Evolutionary conservation across 371 early-diverging fungal species (phyloP), one percentile per base, ranked within the genome.

Genomic region (Lichtheimia hyalospora): DNA sequence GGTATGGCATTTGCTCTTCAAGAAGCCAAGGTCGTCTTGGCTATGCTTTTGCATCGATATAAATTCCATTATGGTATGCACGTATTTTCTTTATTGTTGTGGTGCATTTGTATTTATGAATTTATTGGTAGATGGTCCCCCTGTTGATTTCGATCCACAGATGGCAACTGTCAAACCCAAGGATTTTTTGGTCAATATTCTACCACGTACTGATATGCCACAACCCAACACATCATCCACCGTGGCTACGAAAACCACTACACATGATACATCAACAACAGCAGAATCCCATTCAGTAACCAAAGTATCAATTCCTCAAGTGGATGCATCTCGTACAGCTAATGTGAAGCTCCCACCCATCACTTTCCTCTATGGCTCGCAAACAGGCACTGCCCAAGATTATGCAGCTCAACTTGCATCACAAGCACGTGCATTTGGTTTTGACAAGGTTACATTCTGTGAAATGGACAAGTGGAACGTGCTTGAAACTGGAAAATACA

Each of bases 371-470:
- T 96, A 89, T 64, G 95, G 95, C 40, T 94, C 95, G 21, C 96
- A 96, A 79, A 95, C 95, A 21, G 96, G 96, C 46, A 94, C 92
- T 16, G 96, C 96, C 16, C 94, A 97, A 73, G 97, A 96, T 66
- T 90, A 88, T 62, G 95, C 96, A 4, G 65, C 63, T 10, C 70
- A 71, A 40, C 54, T 84, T 21, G 64, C 74, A 1, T 56, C 54
- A 5, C 77, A 77, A 62, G 78, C 78, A 21, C 65, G 69, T 10
- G 60, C 54, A 14, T 79, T 83, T 67, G 85, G 84, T 2, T 83
- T 79, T 53, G 60, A 58, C 14, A 60, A 64, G 6, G 58, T 68
- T 5, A 72, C 49, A 0, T 23, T 75, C 8, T 62, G 49, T 18
- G 73, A 68, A 7, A 69, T 82, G 68, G 80, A 83, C 48, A 61